Base-by-base conservation (phyloP, 2,329 filamentous ascomycete species). In the Colletotrichum sp. region DNA sequence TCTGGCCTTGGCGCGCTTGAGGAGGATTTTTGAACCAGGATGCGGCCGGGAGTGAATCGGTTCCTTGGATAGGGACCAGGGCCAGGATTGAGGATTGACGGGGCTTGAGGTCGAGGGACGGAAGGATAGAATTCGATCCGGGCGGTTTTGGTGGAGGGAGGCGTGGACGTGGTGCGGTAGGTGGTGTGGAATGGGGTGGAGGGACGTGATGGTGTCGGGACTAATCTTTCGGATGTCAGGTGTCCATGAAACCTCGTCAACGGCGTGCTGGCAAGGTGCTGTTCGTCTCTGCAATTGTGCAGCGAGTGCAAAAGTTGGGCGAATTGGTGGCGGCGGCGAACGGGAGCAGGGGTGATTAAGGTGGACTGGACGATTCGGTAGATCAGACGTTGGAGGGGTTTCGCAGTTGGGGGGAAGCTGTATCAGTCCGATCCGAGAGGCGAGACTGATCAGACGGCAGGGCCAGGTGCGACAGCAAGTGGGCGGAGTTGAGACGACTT, bases 371-470 rank as follows among this genome's bases (percentile, higher is more conserved):
- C 65, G 71, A 69, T 39, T 68, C 59, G 55, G 81, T 80, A 82
- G 85, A 87, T 86, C 85, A 88, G 86, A 88, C 87, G 85, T 84
- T 84, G 82, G 84, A 86, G 82, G 75, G 79, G 87, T 89, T 89
- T 89, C 86, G 87, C 80, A 82, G 80, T 80, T 80, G 77, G 44
- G 72, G 52, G 55, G 63, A 62, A 67, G 49, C 63, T 69, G 77
- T 78, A 72, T 78, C 77, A 78, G 77, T 74, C 67, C 72, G 75
- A 75, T 77, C 72, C 71, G 77, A 76, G 71, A 75, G 76, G 68
- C 75, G 62, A 76, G 59, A 34, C 81, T 79, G 59, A 74, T 78
- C 80, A 81, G 81, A 83, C 73, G 79, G 79, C 79, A 79, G 78
- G 78, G 75, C 76, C 77, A 77, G 75, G 77, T 79, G 79, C 80